Evolutionary conservation across 768 basidiomycete species (phyloP), one percentile per base, ranked within the genome.

Genomic region (Amanita pallidorosea): DNA sequence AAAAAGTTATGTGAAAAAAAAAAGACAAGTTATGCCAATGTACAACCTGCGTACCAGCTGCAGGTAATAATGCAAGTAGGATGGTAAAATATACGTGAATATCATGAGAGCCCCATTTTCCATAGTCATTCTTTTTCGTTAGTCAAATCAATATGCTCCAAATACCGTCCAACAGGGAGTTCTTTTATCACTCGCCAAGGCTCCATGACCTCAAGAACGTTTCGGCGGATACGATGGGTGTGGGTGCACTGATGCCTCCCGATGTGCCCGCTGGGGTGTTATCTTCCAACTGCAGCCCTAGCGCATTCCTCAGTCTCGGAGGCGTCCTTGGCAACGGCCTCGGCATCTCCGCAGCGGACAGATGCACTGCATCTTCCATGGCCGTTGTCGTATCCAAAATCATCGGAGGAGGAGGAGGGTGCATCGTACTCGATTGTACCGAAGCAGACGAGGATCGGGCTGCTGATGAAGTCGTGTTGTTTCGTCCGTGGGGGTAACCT

Each of bases 201-300:
- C 62, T 66, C 55, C 63, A 68, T 12, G 66, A 63, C 38, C 66
- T 56, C 53, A 69, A 55, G 49, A 69, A 64, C 38, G 53, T 40
- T 17, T 56, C 57, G 36, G 54, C 61, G 4, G 66, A 58, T 5
- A 60, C 56, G 20, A 63, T 57, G 8, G 70, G 70, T 18, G 62
- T 67, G 1, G 68, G 70, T 5, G 68, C 65, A 41, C 56, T 62
- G 42, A 69, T 65, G 6, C 52, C 53, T 20, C 57, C 45, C 0
- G 60, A 36, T n/a, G 55, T 35, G 23, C 48, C 43, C 43, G 7
- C 5, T 5, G 17, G 13, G n/a, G 25, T 18, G n/a, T 25, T 20
- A 13, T 41, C 47, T 33, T 57, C 54, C 34, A 67, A 46, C 36
- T 64, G 60, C 27, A 69, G 56, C 18, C 64, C 65, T 25, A 66